These are phyloP conservation scores for Diaporthe sp. DNA, from an alignment of 2,329 filamentous ascomycete species.

Conservation along the genomic window DNA sequence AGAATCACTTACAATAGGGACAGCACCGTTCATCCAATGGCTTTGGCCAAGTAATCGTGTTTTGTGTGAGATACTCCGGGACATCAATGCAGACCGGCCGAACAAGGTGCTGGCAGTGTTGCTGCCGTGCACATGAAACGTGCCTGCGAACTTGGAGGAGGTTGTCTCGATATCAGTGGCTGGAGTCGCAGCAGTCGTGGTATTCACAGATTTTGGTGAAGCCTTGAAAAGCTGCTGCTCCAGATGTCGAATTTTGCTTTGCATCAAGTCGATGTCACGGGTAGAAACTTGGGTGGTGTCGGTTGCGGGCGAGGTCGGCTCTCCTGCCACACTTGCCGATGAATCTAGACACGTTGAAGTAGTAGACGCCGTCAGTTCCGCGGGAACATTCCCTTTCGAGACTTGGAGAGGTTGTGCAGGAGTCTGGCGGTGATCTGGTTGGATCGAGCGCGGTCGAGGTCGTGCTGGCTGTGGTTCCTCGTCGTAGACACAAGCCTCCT, in stretches of 20 bases:
- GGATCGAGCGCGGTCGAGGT: neutral
- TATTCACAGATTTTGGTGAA: conserved; percentile 22
- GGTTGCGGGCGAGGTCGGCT: conserved; percentile 42
- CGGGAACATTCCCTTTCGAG: neutral
- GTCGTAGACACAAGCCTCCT: conserved; percentile 51
- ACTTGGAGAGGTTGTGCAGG: neutral
- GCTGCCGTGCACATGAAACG: conserved; percentile 60
- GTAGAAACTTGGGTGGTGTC: conserved; percentile 20
- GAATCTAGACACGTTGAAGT: neutral
- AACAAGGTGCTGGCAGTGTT: conserved; percentile 32
- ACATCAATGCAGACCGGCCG: conserved; percentile 8
- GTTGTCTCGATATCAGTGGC: conserved; percentile 49
- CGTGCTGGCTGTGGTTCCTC: conserved; percentile 42
- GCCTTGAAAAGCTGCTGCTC: conserved; percentile 55
- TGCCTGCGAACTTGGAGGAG: conserved; percentile 56
- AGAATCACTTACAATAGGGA: conserved; percentile 15
- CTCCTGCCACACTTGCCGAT: neutral
- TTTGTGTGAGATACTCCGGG: conserved; percentile 37
- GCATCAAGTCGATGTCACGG: conserved; percentile 55
- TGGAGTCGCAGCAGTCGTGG: conserved; percentile 42
- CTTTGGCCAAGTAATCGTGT: conserved; percentile 40
- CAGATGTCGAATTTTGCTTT: conserved; percentile 57
- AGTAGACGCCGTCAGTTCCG: neutral
- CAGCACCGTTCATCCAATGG: conserved; percentile 34
- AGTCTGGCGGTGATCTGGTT: neutral